Percentiles rank a stretch among this genome's conserved stretches.
Evolutionary conservation across 495 filamentous ascomycete genomes (phyloP).

Genomic region (Echria macrotheca): DNA sequence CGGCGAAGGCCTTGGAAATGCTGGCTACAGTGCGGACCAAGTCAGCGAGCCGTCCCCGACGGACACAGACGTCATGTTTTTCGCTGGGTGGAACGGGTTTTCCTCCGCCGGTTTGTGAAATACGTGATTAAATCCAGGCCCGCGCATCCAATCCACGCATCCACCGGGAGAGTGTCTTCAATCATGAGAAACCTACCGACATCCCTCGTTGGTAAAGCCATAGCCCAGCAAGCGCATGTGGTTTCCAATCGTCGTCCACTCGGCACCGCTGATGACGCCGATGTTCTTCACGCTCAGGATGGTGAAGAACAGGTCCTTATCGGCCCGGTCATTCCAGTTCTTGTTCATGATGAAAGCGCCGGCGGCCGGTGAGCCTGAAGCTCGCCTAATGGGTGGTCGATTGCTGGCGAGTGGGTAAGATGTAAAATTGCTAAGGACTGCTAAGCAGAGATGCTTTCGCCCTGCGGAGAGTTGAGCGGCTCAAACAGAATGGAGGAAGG

Average conservation of each 20-base stretch:
- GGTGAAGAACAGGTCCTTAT: constrained; percentile 51
- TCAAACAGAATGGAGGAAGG: constrained; percentile 19
- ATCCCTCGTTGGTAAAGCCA: constrained; percentile 51
- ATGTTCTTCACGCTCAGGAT: constrained; percentile 51
- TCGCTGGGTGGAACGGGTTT: no score
- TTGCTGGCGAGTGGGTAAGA: constrained; percentile 15
- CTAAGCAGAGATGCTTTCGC: constrained; percentile 25
- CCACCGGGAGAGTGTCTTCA: no score
- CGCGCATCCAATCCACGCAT: no score
- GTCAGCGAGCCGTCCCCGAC: no score
- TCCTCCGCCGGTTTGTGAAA: no score
- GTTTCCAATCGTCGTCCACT: constrained; percentile 49
- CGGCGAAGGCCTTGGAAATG: constrained; percentile 48
- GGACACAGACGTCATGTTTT: no score
- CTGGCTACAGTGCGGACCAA: constrained; percentile 31
- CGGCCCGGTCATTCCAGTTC: constrained; percentile 49
- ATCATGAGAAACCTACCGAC: no score
- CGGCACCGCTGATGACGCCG: constrained; percentile 47
- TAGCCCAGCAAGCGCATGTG: constrained; percentile 46
- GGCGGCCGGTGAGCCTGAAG: background rate
- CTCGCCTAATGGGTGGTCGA: background rate
- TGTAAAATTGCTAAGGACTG: constrained; percentile 32
- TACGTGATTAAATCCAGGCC: no score
- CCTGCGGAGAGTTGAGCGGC: constrained; percentile 9
- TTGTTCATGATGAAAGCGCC: constrained; percentile 36